phyloP scores from a whole-genome alignment of 2,329 filamentous ascomycete species.

The Diaporthe helianthi region DNA sequence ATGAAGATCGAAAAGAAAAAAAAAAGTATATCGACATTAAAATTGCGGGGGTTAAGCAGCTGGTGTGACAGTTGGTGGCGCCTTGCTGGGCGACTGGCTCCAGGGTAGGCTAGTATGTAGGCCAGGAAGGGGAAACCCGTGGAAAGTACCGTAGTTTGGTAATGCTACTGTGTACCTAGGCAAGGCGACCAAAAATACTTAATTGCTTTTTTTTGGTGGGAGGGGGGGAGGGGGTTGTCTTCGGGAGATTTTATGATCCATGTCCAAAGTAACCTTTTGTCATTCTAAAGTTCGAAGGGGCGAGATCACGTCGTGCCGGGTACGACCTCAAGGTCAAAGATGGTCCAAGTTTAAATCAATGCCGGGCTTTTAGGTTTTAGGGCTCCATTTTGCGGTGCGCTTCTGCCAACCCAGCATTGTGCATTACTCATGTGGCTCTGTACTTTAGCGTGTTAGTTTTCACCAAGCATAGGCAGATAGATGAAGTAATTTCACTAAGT shows the following conservation, averaged over 20 bases:
- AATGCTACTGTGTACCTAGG: neutral
- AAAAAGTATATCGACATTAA: neutral
- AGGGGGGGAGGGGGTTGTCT: too few relatives aligned
- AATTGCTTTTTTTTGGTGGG: slow-evolving; percentile 1
- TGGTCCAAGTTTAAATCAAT: slow-evolving; percentile 11
- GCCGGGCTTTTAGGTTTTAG: neutral
- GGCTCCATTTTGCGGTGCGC: neutral
- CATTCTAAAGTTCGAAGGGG: too few relatives aligned
- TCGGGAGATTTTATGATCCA: slow-evolving; percentile 11
- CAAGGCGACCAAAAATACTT: neutral
- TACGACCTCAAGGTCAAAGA: slow-evolving; percentile 2
- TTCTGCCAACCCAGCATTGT: neutral
- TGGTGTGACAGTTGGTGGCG: neutral
- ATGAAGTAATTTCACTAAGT: neutral
- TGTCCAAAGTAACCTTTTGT: neutral
- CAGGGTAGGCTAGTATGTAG: too few relatives aligned
- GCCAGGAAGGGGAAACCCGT: neutral
- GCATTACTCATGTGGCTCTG: neutral
- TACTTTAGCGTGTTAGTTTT: neutral
- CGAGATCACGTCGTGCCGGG: neutral
- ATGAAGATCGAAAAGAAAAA: neutral
- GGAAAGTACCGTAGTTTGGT: neutral
- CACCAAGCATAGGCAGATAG: neutral
- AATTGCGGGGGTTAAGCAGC: neutral
- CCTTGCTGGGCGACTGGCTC: neutral